Conservation (phyloP, 1,284 basidiomycete genomes). For the Irpex sp. region DNA sequence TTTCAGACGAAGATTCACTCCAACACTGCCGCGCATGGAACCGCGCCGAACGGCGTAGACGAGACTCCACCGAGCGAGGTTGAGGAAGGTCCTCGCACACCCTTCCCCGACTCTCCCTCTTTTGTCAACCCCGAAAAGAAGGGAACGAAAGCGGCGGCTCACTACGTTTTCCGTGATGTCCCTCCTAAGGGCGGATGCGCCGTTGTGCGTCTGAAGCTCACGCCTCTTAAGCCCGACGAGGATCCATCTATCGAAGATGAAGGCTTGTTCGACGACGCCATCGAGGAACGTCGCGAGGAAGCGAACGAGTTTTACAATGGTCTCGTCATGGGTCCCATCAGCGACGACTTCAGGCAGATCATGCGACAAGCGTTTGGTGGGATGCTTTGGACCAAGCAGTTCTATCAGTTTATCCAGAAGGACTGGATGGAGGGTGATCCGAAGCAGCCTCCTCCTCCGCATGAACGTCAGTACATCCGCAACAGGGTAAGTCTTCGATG, state of each 20-base stretch:
- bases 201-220: conserved; percentile 93
- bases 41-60: conserved; percentile 28
- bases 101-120: conserved; percentile 44
- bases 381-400: conserved; percentile 99
- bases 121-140: conserved; percentile 87
- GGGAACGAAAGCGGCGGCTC: conserved; percentile 92
- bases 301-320: conserved; percentile 94
- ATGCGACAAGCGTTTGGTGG: conserved; percentile 97
- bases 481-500: conserved; percentile 59
- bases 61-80: conserved; percentile 26
- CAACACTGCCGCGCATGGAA: conserved; percentile 38
- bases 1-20: conserved; percentile 49
- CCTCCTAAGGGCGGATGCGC: conserved; percentile 92
- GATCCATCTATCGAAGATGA: conserved; percentile 87
- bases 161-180: conserved; percentile 86
- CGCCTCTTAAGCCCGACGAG: conserved; percentile 69
- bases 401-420: conserved; percentile 93
- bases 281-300: conserved; percentile 88
- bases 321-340: conserved; percentile 78
- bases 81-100: conserved; percentile 49
- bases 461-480: conserved; percentile 81
- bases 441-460: conserved; percentile 91
- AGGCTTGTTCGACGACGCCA: conserved; percentile 81
- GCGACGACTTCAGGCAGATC: conserved; percentile 91
- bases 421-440: conserved; percentile 96